Percentiles rank a stretch among this genome's conserved stretches.
Evolutionary conservation across 768 basidiomycete species (phyloP).

Genomic region (Steccherinum ochraceum): DNA sequence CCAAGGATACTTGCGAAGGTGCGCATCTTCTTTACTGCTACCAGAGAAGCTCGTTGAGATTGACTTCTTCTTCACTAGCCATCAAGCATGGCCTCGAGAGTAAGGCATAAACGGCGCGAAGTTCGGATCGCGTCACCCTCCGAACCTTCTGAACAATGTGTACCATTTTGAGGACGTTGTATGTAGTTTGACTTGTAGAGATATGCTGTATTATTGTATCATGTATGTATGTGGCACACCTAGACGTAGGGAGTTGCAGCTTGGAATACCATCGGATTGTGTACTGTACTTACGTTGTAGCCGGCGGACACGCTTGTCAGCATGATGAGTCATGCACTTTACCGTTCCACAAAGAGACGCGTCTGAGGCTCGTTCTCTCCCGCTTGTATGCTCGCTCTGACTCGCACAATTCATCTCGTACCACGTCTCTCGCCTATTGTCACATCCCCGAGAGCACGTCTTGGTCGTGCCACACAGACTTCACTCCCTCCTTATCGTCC

Average conservation of each 20-base stretch:
- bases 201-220: background rate
- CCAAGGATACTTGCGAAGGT: conserved; percentile 89
- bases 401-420: background rate
- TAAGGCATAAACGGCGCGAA: background rate
- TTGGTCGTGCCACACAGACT: too few relatives aligned
- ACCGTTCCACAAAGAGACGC: too few relatives aligned
- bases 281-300: background rate
- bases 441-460: too few relatives aligned
- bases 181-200: background rate
- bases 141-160: too few relatives aligned
- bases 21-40: conserved; percentile 3
- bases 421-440: background rate
- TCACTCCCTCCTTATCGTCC: background rate
- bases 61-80: conserved; percentile 17
- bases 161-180: too few relatives aligned
- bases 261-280: background rate
- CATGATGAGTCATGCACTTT: background rate
- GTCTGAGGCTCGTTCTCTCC: background rate
- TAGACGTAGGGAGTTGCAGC: background rate
- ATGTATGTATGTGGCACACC: background rate
- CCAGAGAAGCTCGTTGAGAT: background rate
- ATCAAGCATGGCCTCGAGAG: conserved; percentile 29
- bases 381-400: too few relatives aligned
- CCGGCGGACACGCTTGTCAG: background rate
- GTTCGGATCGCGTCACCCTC: background rate